Evolutionary conservation across 768 basidiomycete species (phyloP), one percentile per base, ranked within the genome.

Genomic region (Leccinum pellstonianum): DNA sequence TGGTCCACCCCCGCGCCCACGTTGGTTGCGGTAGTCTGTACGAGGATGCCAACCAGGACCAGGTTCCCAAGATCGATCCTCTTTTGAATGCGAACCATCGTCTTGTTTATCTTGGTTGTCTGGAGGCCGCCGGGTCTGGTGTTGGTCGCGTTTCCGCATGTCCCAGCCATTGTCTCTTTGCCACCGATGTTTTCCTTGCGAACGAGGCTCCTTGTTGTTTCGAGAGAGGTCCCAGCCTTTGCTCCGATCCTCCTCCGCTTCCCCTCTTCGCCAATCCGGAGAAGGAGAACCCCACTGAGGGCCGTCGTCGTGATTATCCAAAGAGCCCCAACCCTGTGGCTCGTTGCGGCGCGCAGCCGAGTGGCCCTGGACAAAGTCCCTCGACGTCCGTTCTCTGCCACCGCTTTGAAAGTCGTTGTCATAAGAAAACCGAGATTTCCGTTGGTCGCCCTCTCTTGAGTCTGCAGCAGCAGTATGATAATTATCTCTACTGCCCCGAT

Each of bases 31-130:
- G 56, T 83, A 73, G 29, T 72, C 75, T 38, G 79, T 64, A 38
- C 69, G 78, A 54, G 81, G 70, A 60, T 86, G 81, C 88, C 88
- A 90, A 5, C 81, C 79, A 25, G 86, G 81, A 38, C 86, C 86
- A 58, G 88, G 88, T 64, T 88, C 87, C 88, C 88, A 90, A 58
- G 84, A 75, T 53, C 88, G 82, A 54, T 87, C 83, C 68, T 82
- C 81, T 50, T 67, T 73, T 2, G 58, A 37, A 33, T 35, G 21
- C 25, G 66, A 46, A 12, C 58, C 61, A 2, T 71, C 70, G 12
- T 70, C 69, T 64, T 67, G 70, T 3, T 50, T 62, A 14, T 70
- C 69, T 64, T 67, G 70, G 4, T 50, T 62, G n/a, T 71, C 64
- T 50, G 68, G 66, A 63, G 60, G 77, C 64, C 60, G 62, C 53